phyloP scores from a whole-genome alignment of 345 rosid species.

The Euphorbia lathyris region DNA sequence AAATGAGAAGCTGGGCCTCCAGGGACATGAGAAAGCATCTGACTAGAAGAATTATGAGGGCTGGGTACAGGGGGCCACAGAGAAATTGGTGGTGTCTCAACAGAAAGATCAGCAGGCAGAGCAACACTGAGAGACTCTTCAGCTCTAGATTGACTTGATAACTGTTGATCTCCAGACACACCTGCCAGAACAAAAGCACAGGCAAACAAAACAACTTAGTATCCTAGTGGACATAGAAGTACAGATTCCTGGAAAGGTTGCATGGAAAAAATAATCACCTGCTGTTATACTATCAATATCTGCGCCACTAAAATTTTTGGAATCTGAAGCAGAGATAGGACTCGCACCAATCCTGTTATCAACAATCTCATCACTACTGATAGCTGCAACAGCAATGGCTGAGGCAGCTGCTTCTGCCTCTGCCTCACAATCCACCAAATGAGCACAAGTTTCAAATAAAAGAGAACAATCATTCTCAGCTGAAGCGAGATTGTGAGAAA shows the following conservation, averaged over 20 bases:
- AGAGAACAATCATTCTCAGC: conserved; percentile 49
- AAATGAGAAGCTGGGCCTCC: conserved; percentile 74
- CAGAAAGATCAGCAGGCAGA: conserved; percentile 95
- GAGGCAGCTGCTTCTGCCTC: conserved; percentile 94
- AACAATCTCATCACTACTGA: conserved; percentile 70
- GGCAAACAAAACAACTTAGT: conserved; percentile 11
- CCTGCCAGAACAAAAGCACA: conserved; percentile 36
- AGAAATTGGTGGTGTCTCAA: conserved; percentile 81
- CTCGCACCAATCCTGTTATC: conserved; percentile 45
- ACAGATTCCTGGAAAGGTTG: conserved; percentile 6
- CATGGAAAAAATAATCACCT: conserved; percentile 31
- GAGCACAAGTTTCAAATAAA: no score
- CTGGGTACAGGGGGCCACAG: conserved; percentile 78
- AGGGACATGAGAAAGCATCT: conserved; percentile 82
- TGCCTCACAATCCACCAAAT: conserved; percentile 71
- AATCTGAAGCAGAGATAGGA: conserved; percentile 51
- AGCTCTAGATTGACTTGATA: conserved; percentile 55
- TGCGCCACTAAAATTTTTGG: conserved; percentile 55
- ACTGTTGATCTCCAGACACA: conserved; percentile 43
- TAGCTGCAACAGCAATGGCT: conserved; percentile 90
- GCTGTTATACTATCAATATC: conserved; percentile 43
- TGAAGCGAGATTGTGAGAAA: conserved; percentile 39
- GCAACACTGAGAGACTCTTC: conserved; percentile 87
- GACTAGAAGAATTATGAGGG: conserved; percentile 56
- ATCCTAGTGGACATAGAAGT: background rate